phyloP scores from a whole-genome alignment of 2,329 filamentous ascomycete species.

The Aureobasidium sp. region DNA sequence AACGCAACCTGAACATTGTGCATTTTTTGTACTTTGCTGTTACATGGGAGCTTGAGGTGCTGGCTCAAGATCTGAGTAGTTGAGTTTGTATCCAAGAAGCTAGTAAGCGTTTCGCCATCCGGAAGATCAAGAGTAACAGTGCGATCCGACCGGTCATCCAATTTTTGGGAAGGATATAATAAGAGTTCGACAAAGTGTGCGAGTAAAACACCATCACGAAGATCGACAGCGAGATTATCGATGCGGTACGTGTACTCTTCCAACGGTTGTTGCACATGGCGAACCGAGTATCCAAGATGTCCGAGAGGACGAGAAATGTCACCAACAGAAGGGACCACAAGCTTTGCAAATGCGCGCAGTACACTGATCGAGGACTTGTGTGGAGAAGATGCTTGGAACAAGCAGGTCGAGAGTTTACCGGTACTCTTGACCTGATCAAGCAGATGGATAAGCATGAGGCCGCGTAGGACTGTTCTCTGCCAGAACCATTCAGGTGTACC shows the following conservation, averaged over 20 bases:
- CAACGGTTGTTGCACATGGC: slow-evolving; percentile 46
- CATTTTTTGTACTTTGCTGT: slow-evolving; percentile 46
- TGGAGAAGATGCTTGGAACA: slow-evolving; percentile 44
- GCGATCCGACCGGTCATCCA: slow-evolving; percentile 22
- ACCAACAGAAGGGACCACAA: slow-evolving; percentile 51
- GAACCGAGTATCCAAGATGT: slow-evolving; percentile 49
- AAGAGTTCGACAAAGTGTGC: slow-evolving; percentile 52
- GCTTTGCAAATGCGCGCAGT: slow-evolving; percentile 41
- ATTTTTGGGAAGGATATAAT: slow-evolving; percentile 33
- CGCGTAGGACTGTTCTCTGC: slow-evolving; percentile 48
- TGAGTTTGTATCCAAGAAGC: slow-evolving; percentile 19
- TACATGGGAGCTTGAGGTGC: slow-evolving; percentile 50
- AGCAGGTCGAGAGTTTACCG: slow-evolving; percentile 29
- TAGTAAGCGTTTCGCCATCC: slow-evolving; percentile 35
- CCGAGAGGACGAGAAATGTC: slow-evolving; percentile 48
- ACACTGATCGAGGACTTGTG: slow-evolving; percentile 50
- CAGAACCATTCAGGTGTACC: slow-evolving; percentile 42
- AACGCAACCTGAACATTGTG: slow-evolving; percentile 53
- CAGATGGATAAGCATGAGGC: slow-evolving; percentile 51
- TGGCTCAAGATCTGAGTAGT: slow-evolving; percentile 43
- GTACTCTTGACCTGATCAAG: slow-evolving; percentile 46
- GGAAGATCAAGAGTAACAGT: slow-evolving; percentile 39
- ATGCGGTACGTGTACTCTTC: slow-evolving; percentile 52
- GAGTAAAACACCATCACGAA: slow-evolving; percentile 54
- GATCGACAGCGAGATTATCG: slow-evolving; percentile 52